Base-by-base conservation (phyloP, 768 basidiomycete species). In the Termitomyces sp. region DNA sequence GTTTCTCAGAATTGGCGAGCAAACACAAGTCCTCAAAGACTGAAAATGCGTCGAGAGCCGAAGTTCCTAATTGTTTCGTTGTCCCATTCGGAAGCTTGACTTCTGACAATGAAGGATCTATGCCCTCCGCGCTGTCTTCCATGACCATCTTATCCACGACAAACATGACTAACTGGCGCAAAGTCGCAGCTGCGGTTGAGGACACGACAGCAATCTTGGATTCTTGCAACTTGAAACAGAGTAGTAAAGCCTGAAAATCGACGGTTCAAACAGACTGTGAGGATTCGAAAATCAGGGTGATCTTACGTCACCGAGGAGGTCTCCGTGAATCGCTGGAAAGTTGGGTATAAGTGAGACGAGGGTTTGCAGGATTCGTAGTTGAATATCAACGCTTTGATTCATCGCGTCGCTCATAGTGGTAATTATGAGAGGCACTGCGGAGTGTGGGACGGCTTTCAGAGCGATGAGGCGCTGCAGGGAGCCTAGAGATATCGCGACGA, bases 111-210 rank as follows among this genome's bases (percentile, higher is more conserved):
- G 71, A 62, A 7, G 68, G 61, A 28, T 71, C 66, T 19, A 71
- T 59, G 30, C 77, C 79, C 15, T 68, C 68, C 17, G 24, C 35
- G 5, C 74, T 72, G 66, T 93, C 90, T 65, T 94, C 91, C 17
- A 82, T 78, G 1, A 86, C 82, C 69, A 98, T 90, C 66, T 96
- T 94, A 71, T 99, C 97, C 43, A 98, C 90, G 17, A 98, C 87
- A 61, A 98, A 91, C 95, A 99, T 98, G 44, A 98, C 92, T 1
- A 98, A 78, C 66, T 98, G 96, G 2, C 95, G 87, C 4, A 98
- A 80, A 0, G 95, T 98, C 0, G 97, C 97, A 2, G 95, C 95
- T 2, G 96, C 96, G 3, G 97, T 98, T 0, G 93, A 95, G 2
- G 94, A 96, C 7, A 99, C 96, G 24, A 98, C 96, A 0, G 93